A percentile compares a stretch with the other conserved stretches of the same genome.
Conservation (phyloP, 768 basidiomycete species). For the Auriculariales sp. region DNA sequence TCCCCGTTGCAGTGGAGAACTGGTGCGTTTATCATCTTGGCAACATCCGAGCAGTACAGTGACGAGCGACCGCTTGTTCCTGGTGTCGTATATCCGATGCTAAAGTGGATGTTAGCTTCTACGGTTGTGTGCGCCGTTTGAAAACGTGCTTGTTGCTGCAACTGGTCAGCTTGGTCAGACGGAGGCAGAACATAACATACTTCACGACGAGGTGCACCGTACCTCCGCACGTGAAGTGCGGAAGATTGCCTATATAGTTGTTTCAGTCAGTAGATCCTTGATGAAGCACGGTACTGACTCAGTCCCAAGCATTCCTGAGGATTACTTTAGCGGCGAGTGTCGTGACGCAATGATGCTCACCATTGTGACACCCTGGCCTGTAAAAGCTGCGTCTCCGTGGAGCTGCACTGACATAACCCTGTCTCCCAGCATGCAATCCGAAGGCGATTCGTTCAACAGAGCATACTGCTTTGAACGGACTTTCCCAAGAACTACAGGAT, state of each 20-base stretch:
- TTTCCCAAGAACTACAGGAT: slow-evolving; percentile 78
- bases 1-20: slow-evolving; percentile 88
- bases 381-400: slow-evolving; percentile 86
- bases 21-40: slow-evolving; percentile 83
- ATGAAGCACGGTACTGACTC: not conserved
- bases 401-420: slow-evolving; percentile 79
- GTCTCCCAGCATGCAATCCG: slow-evolving; percentile 35
- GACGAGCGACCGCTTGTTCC: slow-evolving; percentile 74
- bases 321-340: not conserved
- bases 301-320: not conserved
- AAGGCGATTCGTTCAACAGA: slow-evolving; percentile 46
- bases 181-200: slow-evolving; percentile 28
- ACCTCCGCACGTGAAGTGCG: slow-evolving; percentile 84
- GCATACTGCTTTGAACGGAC: slow-evolving; percentile 84
- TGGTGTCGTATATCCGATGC: slow-evolving; percentile 87
- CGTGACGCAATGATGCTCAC: slow-evolving; percentile 57
- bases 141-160: slow-evolving; percentile 17
- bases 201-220: slow-evolving; percentile 86
- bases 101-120: slow-evolving; percentile 21
- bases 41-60: slow-evolving; percentile 75
- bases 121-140: slow-evolving; percentile 44
- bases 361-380: slow-evolving; percentile 84
- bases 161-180: not conserved
- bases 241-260: slow-evolving; percentile 48
- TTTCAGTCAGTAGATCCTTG: not conserved